Evolutionary conservation across 108 stramenopile species (phyloP), one percentile per base, ranked within the genome.

Genomic region (Nitzschia putrida): DNA sequence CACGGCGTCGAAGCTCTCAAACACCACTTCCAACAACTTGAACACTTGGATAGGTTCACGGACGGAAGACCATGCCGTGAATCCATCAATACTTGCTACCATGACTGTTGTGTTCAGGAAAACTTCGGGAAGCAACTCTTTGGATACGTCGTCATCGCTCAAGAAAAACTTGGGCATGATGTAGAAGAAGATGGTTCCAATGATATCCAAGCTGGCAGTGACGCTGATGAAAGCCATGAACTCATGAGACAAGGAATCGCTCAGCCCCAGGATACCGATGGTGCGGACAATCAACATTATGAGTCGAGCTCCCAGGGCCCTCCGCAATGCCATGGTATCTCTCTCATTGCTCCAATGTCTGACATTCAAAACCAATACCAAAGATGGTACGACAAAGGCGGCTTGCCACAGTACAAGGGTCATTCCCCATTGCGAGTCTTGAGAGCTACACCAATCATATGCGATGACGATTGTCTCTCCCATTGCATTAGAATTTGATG

Each of bases 311-410:
- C 3, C 29, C 4, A 34, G 4, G 20, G 29, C 29, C 29, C 29
- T 34, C 4, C 29, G 29, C 29, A 61, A 12, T 25, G 63, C 71
- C 23, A 73, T 45, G 0, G 45, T 54, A 14, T 52, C 54, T 4
- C 49, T 51, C 43, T 78, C 77, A 34, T 78, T 78, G 57, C 61
- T 57, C 24, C 73, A 71, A 53, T 68, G 66, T 21, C 45, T 24
- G 8, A 78, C 52, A 2, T 65, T 68, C 50, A 78, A 26, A 26
- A 72, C 66, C 18, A 71, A 54, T 4, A 78, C 57, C 3, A 66
- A 68, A 11, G 66, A 71, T 8, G 50, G 39, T 13, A 78, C 10
- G 6, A 78, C 29, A 8, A 78, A 45, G 9, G 68, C n/a, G 0
- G 49, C 24, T 25, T 68, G 44, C 55, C 65, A 73, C 0, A 49